Evolutionary conservation across 2,329 filamentous ascomycete species (phyloP).

Genomic region (Diaporthe ilicicola): DNA sequence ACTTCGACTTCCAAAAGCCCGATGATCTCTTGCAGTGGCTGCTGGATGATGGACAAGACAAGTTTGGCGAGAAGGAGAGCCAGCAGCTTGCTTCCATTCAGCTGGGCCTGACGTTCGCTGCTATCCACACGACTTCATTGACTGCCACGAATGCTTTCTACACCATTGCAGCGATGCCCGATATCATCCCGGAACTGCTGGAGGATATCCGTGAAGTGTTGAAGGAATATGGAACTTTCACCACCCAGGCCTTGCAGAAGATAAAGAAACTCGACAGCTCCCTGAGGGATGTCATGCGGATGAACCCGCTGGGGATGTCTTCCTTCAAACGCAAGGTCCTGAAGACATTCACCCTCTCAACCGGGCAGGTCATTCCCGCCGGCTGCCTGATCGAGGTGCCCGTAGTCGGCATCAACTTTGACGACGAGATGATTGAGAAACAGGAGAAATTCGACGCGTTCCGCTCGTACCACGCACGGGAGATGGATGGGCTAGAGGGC

Average conservation of each 20-base stretch:
- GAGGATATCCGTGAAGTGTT: conserved; percentile 56
- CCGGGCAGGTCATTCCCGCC: conserved; percentile 58
- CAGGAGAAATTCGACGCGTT: conserved; percentile 49
- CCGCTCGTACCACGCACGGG: conserved; percentile 48
- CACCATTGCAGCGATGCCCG: conserved; percentile 58
- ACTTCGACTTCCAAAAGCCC: conserved; percentile 42
- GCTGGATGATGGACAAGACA: conserved; percentile 46
- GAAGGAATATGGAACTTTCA: conserved; percentile 42
- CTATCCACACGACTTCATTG: conserved; percentile 61
- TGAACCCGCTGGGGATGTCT: conserved; percentile 40
- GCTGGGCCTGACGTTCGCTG: conserved; percentile 55
- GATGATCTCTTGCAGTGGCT: conserved; percentile 60
- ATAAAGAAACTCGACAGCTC: conserved; percentile 47
- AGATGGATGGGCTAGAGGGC: conserved; percentile 38
- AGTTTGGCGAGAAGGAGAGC: conserved; percentile 43
- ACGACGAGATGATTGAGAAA: conserved; percentile 47
- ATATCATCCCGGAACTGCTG: conserved; percentile 59
- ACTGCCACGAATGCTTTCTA: conserved; percentile 59
- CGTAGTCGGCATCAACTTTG: conserved; percentile 45
- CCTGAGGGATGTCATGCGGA: conserved; percentile 43
- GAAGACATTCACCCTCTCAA: conserved; percentile 60
- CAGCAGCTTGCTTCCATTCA: conserved; percentile 51
- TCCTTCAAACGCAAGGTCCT: conserved; percentile 61
- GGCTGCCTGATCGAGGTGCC: conserved; percentile 55
- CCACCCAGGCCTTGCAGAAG: conserved; percentile 39